Evolutionary conservation across 2,329 filamentous ascomycete species (phyloP).

Genomic region (Elsinoe fawcettii): DNA sequence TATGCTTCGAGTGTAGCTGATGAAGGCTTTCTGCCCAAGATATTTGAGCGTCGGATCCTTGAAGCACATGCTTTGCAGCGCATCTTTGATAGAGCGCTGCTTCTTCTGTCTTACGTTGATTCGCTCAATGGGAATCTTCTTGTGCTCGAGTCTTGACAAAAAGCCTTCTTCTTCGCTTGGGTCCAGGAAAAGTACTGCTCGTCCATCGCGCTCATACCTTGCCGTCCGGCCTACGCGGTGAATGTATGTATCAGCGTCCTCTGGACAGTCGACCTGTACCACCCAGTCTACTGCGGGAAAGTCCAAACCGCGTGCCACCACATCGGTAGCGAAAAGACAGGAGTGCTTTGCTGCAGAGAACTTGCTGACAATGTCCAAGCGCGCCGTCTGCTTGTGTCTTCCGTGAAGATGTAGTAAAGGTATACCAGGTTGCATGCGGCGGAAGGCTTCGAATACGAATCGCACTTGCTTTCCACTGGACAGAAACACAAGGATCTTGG

Average conservation of each 20-base stretch:
- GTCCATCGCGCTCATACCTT: slow-evolving; percentile 80
- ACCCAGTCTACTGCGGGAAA: slow-evolving; percentile 98
- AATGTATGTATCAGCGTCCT: slow-evolving; percentile 96
- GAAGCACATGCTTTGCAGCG: slow-evolving; percentile 92
- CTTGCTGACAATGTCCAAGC: slow-evolving; percentile 76
- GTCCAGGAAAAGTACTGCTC: slow-evolving; percentile 83
- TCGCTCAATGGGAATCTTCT: slow-evolving; percentile 79
- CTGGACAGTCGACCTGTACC: slow-evolving; percentile 94
- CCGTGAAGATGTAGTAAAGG: slow-evolving; percentile 88
- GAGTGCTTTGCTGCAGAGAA: slow-evolving; percentile 75
- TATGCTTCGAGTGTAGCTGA: slow-evolving; percentile 78
- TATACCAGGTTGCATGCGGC: slow-evolving; percentile 89
- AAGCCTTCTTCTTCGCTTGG: slow-evolving; percentile 91
- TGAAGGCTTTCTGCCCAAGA: slow-evolving; percentile 89
- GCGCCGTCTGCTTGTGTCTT: slow-evolving; percentile 81
- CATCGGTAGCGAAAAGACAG: slow-evolving; percentile 91
- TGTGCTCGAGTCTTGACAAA: slow-evolving; percentile 72
- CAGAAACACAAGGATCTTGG: slow-evolving; percentile 91
- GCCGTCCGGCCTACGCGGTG: slow-evolving; percentile 91
- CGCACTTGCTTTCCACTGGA: slow-evolving; percentile 94
- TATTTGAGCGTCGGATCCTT: slow-evolving; percentile 92
- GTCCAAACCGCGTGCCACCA: slow-evolving; percentile 87
- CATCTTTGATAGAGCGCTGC: slow-evolving; percentile 73
- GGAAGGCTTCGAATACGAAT: slow-evolving; percentile 88
- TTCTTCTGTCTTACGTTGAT: slow-evolving; percentile 87